Percentiles rank a stretch among this genome's conserved stretches.
Conservation (phyloP, 2,329 filamentous ascomycete genomes). For the Emmonsiellopsis sp. region DNA sequence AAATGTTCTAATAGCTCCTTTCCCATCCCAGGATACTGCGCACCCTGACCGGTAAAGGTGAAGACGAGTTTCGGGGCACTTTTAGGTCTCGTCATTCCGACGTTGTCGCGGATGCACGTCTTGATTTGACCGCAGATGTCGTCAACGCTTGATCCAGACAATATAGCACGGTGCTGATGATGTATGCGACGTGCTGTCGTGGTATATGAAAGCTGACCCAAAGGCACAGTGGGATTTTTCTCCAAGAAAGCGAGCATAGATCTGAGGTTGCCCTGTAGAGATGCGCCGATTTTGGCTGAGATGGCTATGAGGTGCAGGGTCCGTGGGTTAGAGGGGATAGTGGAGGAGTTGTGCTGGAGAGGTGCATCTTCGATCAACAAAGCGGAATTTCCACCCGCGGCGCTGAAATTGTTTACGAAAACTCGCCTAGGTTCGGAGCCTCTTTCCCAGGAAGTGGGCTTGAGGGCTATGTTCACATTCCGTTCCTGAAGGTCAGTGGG, state of each 20-base stretch:
- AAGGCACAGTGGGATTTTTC: conserved; percentile 36
- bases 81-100: conserved; percentile 2
- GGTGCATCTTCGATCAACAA: conserved; percentile 5
- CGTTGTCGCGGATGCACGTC: not conserved
- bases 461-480: conserved; percentile 40
- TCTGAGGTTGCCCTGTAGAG: conserved; percentile 44
- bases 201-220: conserved; percentile 52
- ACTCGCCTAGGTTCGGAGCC: conserved; percentile 24
- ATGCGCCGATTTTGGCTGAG: conserved; percentile 42
- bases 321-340: conserved; percentile 29
- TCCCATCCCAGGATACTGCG: conserved; percentile 21
- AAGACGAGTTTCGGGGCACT: conserved; percentile 22
- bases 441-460: conserved; percentile 28
- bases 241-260: conserved; percentile 45
- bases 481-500: conserved; percentile 35
- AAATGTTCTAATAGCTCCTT: conserved; percentile 21
- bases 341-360: not conserved
- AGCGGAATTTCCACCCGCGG: conserved; percentile 58
- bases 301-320: conserved; percentile 46
- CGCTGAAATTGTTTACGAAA: conserved; percentile 60
- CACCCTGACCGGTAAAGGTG: conserved; percentile 29
- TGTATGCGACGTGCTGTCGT: conserved; percentile 52
- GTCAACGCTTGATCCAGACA: not conserved
- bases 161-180: conserved; percentile 1
- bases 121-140: not conserved